phyloP scores from a whole-genome alignment of 169 alveolate species.

The Plasmodium berghei region DNA sequence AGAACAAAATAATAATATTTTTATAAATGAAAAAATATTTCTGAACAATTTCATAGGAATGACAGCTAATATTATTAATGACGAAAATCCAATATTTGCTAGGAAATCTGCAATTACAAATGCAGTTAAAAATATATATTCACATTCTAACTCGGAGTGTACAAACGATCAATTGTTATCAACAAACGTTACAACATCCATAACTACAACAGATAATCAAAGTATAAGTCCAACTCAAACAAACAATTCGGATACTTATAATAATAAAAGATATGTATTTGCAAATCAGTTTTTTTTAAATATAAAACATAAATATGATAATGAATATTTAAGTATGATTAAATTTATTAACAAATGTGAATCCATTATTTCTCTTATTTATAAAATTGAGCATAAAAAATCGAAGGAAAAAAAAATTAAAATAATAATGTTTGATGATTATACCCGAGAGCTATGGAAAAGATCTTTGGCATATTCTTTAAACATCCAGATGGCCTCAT shows the following conservation, averaged over 20 bases:
- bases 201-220: neutral
- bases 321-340: constrained; percentile 40
- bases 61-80: constrained; percentile 7
- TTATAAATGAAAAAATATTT: constrained; percentile 56
- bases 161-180: constrained; percentile 61
- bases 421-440: constrained; percentile 73
- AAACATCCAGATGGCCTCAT: constrained; percentile 65
- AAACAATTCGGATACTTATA: neutral
- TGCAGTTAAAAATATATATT: constrained; percentile 19
- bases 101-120: constrained; percentile 71
- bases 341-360: constrained; percentile 62
- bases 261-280: constrained; percentile 26
- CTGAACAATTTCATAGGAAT: constrained; percentile 64
- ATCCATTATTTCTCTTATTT: constrained; percentile 32
- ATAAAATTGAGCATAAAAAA: constrained; percentile 22
- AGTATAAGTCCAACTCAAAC: neutral
- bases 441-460: constrained; percentile 75
- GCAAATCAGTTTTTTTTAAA: constrained; percentile 68
- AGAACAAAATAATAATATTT: constrained; percentile 7
- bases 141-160: constrained; percentile 31
- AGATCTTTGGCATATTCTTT: constrained; percentile 44
- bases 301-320: constrained; percentile 56
- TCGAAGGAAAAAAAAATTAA: constrained; percentile 51
- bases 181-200: constrained; percentile 5
- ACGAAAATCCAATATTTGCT: constrained; percentile 28